Evolutionary conservation across 208 protist species (phyloP).

Genomic region (Leptomonas pyrrhocoris): DNA sequence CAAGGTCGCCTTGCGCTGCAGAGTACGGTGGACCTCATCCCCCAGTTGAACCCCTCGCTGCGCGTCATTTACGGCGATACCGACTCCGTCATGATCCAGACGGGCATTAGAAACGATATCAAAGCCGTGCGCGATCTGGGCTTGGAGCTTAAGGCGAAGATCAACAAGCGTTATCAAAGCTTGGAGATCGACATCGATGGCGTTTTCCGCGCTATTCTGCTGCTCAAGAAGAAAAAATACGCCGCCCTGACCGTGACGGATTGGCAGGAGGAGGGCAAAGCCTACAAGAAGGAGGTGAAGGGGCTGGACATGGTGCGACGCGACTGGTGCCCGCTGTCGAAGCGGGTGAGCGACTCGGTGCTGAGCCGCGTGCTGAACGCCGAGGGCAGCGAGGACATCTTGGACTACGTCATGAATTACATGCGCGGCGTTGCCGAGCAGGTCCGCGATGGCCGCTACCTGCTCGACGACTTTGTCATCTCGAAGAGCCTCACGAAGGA

Average conservation of each 20-base stretch:
- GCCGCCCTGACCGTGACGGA: conserved; percentile 87
- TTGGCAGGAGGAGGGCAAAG: conserved; percentile 68
- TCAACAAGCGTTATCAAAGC: conserved; percentile 97
- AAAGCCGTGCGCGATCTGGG: conserved; percentile 90
- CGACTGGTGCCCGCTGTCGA: conserved; percentile 99
- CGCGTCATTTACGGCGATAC: conserved; percentile 99
- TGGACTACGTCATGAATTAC: conserved; percentile 94
- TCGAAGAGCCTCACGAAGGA: conserved; percentile 97
- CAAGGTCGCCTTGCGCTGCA: conserved; percentile 96
- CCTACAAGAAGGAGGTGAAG: conserved; percentile 94
- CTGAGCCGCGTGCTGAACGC: conserved; percentile 94
- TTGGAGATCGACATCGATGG: conserved; percentile 99
- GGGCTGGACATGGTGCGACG: conserved; percentile 99
- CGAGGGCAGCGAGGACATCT: conserved; percentile 80
- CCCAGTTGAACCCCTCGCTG: conserved; percentile 86
- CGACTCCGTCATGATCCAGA: conserved; percentile 99
- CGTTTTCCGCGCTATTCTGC: conserved; percentile 98
- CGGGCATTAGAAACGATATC: conserved; percentile 89
- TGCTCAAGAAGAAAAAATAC: conserved; percentile 96
- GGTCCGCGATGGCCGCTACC: conserved; percentile 72
- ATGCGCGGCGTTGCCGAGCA: conserved; percentile 82
- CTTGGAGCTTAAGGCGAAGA: conserved; percentile 91
- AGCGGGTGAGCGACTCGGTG: conserved; percentile 92
- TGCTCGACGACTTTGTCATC: conserved; percentile 96
- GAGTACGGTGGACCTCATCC: conserved; percentile 93